Percentiles rank a stretch among this genome's conserved stretches.
These are phyloP conservation scores for Scheffersomyces ergatensis DNA, from an alignment of 805 yeast species.

Conservation along the genomic window DNA sequence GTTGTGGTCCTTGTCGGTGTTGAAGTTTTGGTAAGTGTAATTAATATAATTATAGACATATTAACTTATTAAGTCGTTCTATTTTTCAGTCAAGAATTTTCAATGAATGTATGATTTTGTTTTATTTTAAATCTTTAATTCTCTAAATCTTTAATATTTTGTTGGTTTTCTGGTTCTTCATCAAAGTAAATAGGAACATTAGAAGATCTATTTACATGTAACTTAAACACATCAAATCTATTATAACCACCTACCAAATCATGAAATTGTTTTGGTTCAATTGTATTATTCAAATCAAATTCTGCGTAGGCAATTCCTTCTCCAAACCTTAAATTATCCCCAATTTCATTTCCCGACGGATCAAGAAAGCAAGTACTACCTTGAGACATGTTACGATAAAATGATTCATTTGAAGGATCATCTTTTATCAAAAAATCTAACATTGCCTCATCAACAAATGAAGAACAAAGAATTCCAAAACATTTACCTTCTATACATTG, in stretches of 20 bases:
- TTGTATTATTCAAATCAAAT: slow-evolving; percentile 16
- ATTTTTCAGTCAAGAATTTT: not conserved
- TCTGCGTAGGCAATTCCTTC: slow-evolving; percentile 22
- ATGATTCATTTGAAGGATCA: slow-evolving; percentile 15
- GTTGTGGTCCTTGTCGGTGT: slow-evolving; percentile 90
- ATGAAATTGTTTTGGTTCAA: slow-evolving; percentile 21
- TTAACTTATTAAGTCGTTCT: slow-evolving; percentile 21
- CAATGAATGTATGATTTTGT: not conserved
- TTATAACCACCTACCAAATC: slow-evolving; percentile 20
- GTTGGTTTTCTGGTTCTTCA: not conserved
- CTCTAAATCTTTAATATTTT: not conserved
- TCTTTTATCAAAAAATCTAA: slow-evolving; percentile 16
- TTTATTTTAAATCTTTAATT: not conserved
- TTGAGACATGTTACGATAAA: slow-evolving; percentile 13
- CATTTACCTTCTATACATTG: slow-evolving; percentile 21
- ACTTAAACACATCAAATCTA: slow-evolving; percentile 18
- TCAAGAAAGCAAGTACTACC: slow-evolving; percentile 16
- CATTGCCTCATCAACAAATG: slow-evolving; percentile 14
- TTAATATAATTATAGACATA: slow-evolving; percentile 70
- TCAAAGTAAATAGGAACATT: slow-evolving; percentile 10
- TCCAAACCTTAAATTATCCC: slow-evolving; percentile 14
- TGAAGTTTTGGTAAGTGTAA: slow-evolving; percentile 83
- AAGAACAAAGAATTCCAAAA: slow-evolving; percentile 17
- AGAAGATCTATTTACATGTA: slow-evolving; percentile 10
- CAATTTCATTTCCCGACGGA: slow-evolving; percentile 18